Conservation (phyloP, 495 filamentous ascomycete species). For the Astrocystis sublimbata region DNA sequence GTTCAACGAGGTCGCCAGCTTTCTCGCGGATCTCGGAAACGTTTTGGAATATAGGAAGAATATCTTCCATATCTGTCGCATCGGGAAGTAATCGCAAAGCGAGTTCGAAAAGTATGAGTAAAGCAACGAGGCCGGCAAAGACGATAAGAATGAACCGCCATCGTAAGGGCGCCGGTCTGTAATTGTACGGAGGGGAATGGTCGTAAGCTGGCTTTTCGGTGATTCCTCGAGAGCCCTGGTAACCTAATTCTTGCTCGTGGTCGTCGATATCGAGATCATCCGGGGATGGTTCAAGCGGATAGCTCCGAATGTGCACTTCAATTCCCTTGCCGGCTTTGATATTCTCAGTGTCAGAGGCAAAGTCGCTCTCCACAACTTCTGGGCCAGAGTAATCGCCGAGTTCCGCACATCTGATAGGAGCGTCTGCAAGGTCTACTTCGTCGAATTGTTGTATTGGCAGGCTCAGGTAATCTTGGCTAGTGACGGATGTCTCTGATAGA, state of each 20-base stretch:
- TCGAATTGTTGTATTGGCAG: constrained; percentile 25
- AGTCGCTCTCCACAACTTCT: constrained; percentile 7
- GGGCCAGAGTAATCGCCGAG: constrained; percentile 20
- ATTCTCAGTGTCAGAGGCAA: constrained; percentile 18
- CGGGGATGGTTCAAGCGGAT: constrained; percentile 11
- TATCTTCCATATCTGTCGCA: constrained; percentile 1
- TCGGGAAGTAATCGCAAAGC: constrained; percentile 27
- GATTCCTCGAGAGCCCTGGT: constrained; percentile 25
- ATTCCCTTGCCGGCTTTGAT: constrained; percentile 25
- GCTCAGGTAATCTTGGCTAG: constrained; percentile 21
- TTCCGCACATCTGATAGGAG: constrained; percentile 7
- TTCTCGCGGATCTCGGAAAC: constrained; percentile 17
- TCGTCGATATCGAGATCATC: constrained; percentile 23
- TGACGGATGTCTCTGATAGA: constrained; percentile 24
- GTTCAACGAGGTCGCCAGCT: not conserved
- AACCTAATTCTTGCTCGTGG: constrained; percentile 18
- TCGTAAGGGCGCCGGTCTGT: constrained; percentile 24
- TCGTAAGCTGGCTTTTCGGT: constrained; percentile 12
- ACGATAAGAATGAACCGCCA: constrained; percentile 17
- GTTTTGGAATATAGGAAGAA: constrained; percentile 14
- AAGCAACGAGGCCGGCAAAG: constrained; percentile 15
- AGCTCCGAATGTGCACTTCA: constrained; percentile 19
- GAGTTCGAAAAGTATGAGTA: constrained; percentile 23
- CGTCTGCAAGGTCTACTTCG: constrained; percentile 19
- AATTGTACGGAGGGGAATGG: constrained; percentile 17